A percentile compares a stretch with the other conserved stretches of the same genome.
phyloP scores from a whole-genome alignment of 192 early-diverging fungal species.

The Umbelopsis ramanniana region DNA sequence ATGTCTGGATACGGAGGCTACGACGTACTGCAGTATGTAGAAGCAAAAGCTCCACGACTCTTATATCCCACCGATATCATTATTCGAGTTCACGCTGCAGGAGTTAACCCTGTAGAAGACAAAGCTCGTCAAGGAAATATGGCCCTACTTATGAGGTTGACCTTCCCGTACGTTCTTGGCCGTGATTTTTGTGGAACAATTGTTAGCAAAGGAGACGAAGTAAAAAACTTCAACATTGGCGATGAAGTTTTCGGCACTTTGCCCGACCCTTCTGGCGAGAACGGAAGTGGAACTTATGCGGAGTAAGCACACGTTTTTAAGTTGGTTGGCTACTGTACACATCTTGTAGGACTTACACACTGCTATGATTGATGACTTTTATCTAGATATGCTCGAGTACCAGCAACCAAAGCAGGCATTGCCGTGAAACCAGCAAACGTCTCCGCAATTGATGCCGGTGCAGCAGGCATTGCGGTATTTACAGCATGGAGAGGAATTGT shows the following conservation, averaged over 20 bases:
- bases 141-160: background rate
- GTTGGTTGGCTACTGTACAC: too few relatives aligned
- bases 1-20: background rate
- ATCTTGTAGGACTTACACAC: too few relatives aligned
- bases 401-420: background rate
- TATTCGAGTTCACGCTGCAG: constrained; percentile 25
- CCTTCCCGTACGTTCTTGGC: constrained; percentile 23
- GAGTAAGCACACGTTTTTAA: background rate
- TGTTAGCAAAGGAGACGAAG: constrained; percentile 26
- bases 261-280: background rate
- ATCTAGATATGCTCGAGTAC: constrained; percentile 21
- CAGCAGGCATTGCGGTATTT: constrained; percentile 14
- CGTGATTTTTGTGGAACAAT: constrained; percentile 31
- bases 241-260: constrained; percentile 33
- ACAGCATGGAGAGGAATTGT: constrained; percentile 29
- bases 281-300: constrained; percentile 25
- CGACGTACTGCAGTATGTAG: constrained; percentile 14
- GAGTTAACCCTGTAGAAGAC: constrained; percentile 34
- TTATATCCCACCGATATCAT: background rate
- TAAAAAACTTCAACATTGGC: constrained; percentile 25
- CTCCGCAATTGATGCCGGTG: constrained; percentile 28
- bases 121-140: constrained; percentile 24
- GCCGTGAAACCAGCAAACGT: constrained; percentile 28
- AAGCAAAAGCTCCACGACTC: constrained; percentile 1
- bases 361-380: background rate